These are phyloP conservation scores for Nigrograna mackinnonii DNA, from an alignment of 2,329 filamentous ascomycete species.

Conservation along the genomic window DNA sequence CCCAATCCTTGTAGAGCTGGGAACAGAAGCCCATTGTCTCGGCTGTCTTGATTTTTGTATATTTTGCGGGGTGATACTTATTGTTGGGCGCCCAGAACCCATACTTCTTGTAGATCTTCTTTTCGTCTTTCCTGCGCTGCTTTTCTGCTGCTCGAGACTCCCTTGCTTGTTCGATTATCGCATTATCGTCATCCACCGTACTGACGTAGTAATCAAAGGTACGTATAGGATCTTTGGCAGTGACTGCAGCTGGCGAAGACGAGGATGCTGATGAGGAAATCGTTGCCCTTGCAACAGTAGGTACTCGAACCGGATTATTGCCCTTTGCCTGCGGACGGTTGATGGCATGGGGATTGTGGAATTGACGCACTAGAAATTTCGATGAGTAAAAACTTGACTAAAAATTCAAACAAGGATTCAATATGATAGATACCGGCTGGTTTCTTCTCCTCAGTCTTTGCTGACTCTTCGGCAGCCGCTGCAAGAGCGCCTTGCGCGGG, in stretches of 20 bases:
- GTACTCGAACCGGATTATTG: too few relatives aligned
- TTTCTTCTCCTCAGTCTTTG: constrained; percentile 36
- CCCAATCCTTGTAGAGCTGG: too few relatives aligned
- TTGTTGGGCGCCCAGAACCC: constrained; percentile 54
- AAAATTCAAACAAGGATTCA: constrained; percentile 19
- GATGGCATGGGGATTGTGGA: constrained; percentile 36
- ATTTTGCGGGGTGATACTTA: too few relatives aligned
- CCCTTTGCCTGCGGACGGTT: constrained; percentile 36
- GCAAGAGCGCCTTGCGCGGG: constrained; percentile 31
- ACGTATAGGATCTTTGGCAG: constrained; percentile 23
- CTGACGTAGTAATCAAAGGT: constrained; percentile 64
- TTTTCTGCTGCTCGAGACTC: constrained; percentile 73
- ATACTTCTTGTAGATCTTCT: constrained; percentile 76
- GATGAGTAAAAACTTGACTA: constrained; percentile 28
- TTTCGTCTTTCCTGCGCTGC: constrained; percentile 61
- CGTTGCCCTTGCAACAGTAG: too few relatives aligned
- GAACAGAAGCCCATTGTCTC: too few relatives aligned
- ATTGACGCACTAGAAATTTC: constrained; percentile 22
- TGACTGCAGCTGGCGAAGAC: constrained; percentile 11
- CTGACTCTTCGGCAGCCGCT: constrained; percentile 31
- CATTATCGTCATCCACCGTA: constrained; percentile 78
- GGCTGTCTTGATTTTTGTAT: too few relatives aligned
- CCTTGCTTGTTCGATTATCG: constrained; percentile 66
- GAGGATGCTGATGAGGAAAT: too few relatives aligned
- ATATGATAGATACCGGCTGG: constrained; percentile 35